These are phyloP conservation scores for Fusarium sp. DNA, from an alignment of 2,329 filamentous ascomycete species.

Conservation along the genomic window DNA sequence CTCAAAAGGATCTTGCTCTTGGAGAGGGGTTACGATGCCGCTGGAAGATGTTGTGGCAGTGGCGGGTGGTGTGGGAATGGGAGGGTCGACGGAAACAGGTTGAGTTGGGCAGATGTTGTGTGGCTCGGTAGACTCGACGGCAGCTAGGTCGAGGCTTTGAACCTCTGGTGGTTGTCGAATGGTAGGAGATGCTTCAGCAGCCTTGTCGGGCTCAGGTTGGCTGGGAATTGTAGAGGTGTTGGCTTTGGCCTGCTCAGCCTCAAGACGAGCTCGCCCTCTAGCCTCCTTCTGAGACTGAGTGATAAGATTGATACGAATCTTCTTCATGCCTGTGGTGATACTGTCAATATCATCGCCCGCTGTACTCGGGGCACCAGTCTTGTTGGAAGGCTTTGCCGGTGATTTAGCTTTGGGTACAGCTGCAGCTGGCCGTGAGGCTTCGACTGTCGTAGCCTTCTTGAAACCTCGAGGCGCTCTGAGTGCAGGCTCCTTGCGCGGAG, in stretches of 20 bases:
- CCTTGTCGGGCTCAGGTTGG: conserved; percentile 1
- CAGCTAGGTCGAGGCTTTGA: background rate
- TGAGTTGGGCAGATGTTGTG: conserved; percentile 29
- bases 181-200: background rate
- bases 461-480: conserved; percentile 47
- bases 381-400: conserved; percentile 19
- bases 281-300: conserved; percentile 67
- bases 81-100: conserved; percentile 7
- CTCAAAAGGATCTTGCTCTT: conserved; percentile 37
- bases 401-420: conserved; percentile 25
- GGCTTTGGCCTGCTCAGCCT: conserved; percentile 34
- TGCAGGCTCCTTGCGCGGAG: conserved; percentile 55
- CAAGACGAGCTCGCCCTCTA: conserved; percentile 50
- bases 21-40: conserved; percentile 39
- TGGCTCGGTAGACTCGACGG: background rate
- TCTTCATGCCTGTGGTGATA: conserved; percentile 67
- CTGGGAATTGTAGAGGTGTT: conserved; percentile 4
- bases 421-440: conserved; percentile 21
- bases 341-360: conserved; percentile 58
- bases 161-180: conserved; percentile 6
- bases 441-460: conserved; percentile 49
- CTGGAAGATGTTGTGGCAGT: conserved; percentile 41
- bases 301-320: conserved; percentile 69
- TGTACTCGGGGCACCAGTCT: conserved; percentile 22
- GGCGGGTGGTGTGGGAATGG: conserved; percentile 34